Evolutionary conservation across 257 asterid genomes (phyloP).

Genomic region (Vinca minor): DNA sequence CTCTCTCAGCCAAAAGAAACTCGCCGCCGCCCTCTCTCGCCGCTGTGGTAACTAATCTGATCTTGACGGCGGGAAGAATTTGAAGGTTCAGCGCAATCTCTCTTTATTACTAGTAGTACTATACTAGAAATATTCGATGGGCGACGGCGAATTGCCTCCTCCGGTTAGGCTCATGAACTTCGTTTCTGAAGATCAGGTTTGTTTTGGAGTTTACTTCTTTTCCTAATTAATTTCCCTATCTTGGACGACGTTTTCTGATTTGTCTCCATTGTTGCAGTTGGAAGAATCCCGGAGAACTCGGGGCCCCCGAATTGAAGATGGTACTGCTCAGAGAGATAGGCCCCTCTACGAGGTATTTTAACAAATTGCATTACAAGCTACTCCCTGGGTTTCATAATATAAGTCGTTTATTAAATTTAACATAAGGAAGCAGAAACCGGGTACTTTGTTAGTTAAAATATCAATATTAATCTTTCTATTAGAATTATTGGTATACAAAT

Average conservation of each 20-base stretch:
- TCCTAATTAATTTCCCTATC: too few relatives aligned
- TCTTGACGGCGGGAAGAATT: too few relatives aligned
- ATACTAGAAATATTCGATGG: too few relatives aligned
- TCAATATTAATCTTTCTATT: too few relatives aligned
- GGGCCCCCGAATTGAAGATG: constrained; percentile 88
- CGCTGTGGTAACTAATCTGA: too few relatives aligned
- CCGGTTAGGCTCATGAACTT: constrained; percentile 71
- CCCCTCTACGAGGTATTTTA: constrained; percentile 64
- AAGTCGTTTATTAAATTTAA: too few relatives aligned
- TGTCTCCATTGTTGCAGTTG: constrained; percentile 36
- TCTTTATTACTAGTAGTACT: too few relatives aligned
- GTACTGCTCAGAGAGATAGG: constrained; percentile 96
- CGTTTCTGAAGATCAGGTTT: constrained; percentile 86
- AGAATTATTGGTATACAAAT: neutral
- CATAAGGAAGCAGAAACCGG: neutral
- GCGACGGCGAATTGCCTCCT: constrained; percentile 48
- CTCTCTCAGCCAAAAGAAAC: too few relatives aligned
- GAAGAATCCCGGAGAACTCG: constrained; percentile 65
- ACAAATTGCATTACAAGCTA: neutral
- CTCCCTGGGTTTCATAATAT: too few relatives aligned
- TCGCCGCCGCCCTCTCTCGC: too few relatives aligned
- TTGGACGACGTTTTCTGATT: neutral
- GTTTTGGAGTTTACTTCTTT: neutral
- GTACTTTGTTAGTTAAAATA: too few relatives aligned
- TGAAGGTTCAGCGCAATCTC: too few relatives aligned